Conservation (phyloP, 495 filamentous ascomycete species). For the Gamarada debralockiae region DNA sequence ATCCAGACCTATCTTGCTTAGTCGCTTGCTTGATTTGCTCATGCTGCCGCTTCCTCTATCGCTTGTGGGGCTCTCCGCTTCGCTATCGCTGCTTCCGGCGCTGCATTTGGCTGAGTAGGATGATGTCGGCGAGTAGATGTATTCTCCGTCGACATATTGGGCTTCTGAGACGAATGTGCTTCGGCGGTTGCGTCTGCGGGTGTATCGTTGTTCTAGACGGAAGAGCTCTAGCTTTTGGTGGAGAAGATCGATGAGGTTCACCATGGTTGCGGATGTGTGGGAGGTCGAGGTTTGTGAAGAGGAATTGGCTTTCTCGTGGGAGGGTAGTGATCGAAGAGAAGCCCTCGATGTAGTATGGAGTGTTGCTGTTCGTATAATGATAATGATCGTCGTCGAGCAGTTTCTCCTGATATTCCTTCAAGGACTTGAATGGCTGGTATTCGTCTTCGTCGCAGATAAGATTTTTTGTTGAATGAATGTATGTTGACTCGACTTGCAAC, state of each 20-base stretch:
- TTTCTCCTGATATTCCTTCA: not conserved
- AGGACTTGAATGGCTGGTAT: not conserved
- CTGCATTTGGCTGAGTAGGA: conserved; percentile 18
- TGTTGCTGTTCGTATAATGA: not conserved
- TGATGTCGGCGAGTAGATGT: conserved; percentile 53
- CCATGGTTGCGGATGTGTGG: conserved; percentile 12
- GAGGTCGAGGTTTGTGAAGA: not conserved
- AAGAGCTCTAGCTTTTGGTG: conserved; percentile 76
- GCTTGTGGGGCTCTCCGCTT: not conserved
- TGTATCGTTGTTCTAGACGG: conserved; percentile 90
- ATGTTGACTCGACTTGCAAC: not conserved
- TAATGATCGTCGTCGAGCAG: not conserved
- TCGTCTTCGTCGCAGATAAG: not conserved
- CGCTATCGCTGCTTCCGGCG: conserved; percentile 18
- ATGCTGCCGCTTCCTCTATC: conserved; percentile 54
- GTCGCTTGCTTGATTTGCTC: conserved; percentile 32
- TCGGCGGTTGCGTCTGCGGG: conserved; percentile 73
- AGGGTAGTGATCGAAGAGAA: not conserved
- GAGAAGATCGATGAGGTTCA: conserved; percentile 46
- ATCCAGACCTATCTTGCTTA: conserved; percentile 17
- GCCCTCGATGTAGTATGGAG: not conserved
- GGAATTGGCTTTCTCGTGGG: not conserved
- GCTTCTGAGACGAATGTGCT: conserved; percentile 82
- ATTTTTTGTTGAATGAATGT: not conserved
- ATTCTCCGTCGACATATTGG: conserved; percentile 89